Evolutionary conservation across 1,284 basidiomycete genomes (phyloP), one percentile per base, ranked within the genome.

Genomic region (Fomitopsis betulina): DNA sequence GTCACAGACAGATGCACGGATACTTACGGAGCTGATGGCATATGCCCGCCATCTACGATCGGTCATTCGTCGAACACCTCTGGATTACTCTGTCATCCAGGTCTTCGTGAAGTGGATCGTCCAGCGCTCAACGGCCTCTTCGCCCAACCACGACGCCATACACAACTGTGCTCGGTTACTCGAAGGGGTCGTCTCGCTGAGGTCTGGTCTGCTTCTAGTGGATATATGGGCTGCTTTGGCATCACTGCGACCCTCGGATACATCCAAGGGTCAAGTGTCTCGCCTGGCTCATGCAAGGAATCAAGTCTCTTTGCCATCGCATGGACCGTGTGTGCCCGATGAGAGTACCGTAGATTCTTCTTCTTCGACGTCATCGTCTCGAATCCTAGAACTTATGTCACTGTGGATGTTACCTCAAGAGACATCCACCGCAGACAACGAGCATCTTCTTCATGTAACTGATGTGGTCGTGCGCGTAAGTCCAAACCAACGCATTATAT

Each of bases 321-420:
- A 10, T 30, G 0, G 27, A 30, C 7, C 45, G 13, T 23, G 25
- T 30, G 13, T 15, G 4, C 17, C 12, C 25, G 13, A 47, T 30
- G 25, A 47, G 5, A 10, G 4, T 23, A 30, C 25, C 10, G 25
- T 5, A 15, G 32, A 19, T n/a, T 51, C 32, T 27, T 9, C 27
- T n/a, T 51, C 32, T 27, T 9, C 27, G 12, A 13, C n/a, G 15
- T 30, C 49, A 8, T 19, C 49, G 23, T 63, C 64, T 25, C 74
- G 76, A 63, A 58, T 73, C 0, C 72, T 80, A 30, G 69, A 77
- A 52, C 63, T 78, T n/a, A 73, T 81, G 69, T 68, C 78, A 17
- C 38, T 82, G 52, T 70, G 70, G 55, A 70, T 68, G 1, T 58
- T 79, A 30, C 69, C 73, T 10, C 19, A 51, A 35, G 13, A 13